Percentiles rank a stretch among this genome's conserved stretches.
Evolutionary conservation across 495 filamentous ascomycete genomes (phyloP).

Genomic region (Neurospora sp.): DNA sequence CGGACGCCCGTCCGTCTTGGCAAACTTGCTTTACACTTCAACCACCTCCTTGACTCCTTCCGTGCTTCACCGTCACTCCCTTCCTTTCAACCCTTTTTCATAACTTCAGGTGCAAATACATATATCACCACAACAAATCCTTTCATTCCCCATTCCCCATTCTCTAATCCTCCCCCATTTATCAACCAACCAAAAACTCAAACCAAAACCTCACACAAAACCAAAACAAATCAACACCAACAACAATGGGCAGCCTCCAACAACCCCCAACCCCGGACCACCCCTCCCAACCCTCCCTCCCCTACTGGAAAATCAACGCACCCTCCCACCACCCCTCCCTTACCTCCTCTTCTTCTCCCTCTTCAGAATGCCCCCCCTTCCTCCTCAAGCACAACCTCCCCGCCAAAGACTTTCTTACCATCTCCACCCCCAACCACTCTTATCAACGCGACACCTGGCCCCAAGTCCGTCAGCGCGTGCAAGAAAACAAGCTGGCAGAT

Average conservation of each 20-base stretch:
- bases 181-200: background rate
- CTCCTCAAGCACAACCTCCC: conserved; percentile 37
- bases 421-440: conserved; percentile 52
- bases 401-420: conserved; percentile 47
- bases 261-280: too few relatives aligned
- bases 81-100: background rate
- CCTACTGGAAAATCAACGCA: conserved; percentile 80
- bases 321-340: conserved; percentile 36
- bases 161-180: background rate
- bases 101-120: background rate
- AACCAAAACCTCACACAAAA: too few relatives aligned
- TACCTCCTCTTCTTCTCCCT: background rate
- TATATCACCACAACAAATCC: background rate
- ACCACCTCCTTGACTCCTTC: background rate
- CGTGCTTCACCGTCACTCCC: background rate
- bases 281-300: too few relatives aligned
- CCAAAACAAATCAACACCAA: background rate
- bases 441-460: conserved; percentile 53
- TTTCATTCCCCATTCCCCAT: background rate
- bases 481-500: conserved; percentile 54
- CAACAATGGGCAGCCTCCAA: conserved; percentile 19
- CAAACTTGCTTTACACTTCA: background rate
- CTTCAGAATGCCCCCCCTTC: conserved; percentile 50
- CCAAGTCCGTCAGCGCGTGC: conserved; percentile 50
- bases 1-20: background rate